Evolutionary conservation across 495 filamentous ascomycete genomes (phyloP).

Genomic region (Aspergillus nidulans): DNA sequence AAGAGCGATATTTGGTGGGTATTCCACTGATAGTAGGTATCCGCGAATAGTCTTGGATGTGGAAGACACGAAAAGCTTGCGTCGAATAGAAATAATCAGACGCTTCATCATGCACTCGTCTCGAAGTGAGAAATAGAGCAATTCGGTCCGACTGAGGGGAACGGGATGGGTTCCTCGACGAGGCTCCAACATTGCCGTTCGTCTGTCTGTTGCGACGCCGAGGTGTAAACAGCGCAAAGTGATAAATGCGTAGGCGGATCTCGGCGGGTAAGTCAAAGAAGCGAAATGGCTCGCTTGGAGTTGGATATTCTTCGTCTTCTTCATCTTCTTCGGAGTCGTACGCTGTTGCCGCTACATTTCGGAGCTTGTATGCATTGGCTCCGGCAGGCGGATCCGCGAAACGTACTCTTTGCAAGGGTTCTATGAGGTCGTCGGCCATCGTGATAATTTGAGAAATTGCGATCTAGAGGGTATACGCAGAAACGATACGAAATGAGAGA

Average conservation of each 20-base stretch:
- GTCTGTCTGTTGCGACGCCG: constrained; percentile 23
- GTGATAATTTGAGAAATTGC: background rate
- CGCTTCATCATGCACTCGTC: constrained; percentile 66
- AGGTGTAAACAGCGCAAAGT: constrained; percentile 52
- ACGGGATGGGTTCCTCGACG: constrained; percentile 61
- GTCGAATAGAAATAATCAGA: constrained; percentile 68
- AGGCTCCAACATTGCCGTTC: constrained; percentile 61
- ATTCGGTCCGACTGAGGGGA: constrained; percentile 46
- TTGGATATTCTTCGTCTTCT: constrained; percentile 11
- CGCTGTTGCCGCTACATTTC: constrained; percentile 4
- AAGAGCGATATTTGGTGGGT: constrained; percentile 58
- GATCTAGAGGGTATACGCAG: constrained; percentile 10
- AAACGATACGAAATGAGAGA: constrained; percentile 12
- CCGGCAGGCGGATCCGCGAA: constrained; percentile 8
- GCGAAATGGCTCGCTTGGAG: constrained; percentile 47
- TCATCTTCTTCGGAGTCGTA: constrained; percentile 19
- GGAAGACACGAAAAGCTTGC: constrained; percentile 75
- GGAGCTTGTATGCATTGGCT: background rate
- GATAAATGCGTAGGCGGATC: constrained; percentile 68
- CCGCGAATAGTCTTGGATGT: constrained; percentile 64
- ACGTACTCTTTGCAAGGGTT: constrained; percentile 17
- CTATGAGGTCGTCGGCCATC: constrained; percentile 19
- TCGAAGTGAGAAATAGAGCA: constrained; percentile 58
- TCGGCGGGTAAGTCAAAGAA: constrained; percentile 78
- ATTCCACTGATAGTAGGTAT: constrained; percentile 44